These are phyloP conservation scores for Podila clonocystis DNA, from an alignment of 192 early-diverging fungal species.

Conservation along the genomic window DNA sequence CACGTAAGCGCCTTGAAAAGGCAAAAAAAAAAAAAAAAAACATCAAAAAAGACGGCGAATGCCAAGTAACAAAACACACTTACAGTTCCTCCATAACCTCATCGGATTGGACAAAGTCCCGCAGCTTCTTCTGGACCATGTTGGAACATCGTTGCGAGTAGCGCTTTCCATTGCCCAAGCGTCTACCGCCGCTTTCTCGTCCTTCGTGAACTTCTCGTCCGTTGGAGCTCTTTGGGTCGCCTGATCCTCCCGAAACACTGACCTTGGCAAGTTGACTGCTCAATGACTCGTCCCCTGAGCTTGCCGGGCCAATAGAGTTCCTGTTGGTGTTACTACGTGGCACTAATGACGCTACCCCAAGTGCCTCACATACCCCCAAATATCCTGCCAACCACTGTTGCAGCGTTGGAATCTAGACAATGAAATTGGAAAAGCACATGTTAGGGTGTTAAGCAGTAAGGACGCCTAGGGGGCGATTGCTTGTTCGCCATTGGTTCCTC, in stretches of 20 bases:
- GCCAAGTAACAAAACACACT: not conserved
- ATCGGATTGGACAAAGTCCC: constrained; percentile 39
- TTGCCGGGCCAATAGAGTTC: not conserved
- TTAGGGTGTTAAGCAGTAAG: too few relatives aligned
- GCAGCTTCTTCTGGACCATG: constrained; percentile 35
- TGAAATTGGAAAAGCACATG: not conserved
- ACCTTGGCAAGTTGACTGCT: not conserved
- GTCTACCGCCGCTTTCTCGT: not conserved
- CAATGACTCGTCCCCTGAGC: constrained; percentile 1
- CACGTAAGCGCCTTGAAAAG: not conserved
- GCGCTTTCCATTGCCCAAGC: constrained; percentile 22
- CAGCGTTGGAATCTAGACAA: constrained; percentile 12
- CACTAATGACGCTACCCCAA: constrained; percentile 15
- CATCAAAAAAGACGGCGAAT: not conserved
- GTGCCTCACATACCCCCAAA: constrained; percentile 28
- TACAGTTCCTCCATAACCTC: constrained; percentile 51
- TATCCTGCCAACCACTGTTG: constrained; percentile 43
- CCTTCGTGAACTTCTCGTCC: not conserved
- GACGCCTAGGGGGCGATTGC: too few relatives aligned
- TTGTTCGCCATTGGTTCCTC: too few relatives aligned
- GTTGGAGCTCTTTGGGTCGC: not conserved
- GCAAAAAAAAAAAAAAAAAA: not conserved
- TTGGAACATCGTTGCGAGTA: constrained; percentile 37
- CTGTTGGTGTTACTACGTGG: constrained; percentile 1
- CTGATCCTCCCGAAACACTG: constrained; percentile 4